Evolutionary conservation across 306 rosid genomes (phyloP).

Genomic region (Cajanus cajan): DNA sequence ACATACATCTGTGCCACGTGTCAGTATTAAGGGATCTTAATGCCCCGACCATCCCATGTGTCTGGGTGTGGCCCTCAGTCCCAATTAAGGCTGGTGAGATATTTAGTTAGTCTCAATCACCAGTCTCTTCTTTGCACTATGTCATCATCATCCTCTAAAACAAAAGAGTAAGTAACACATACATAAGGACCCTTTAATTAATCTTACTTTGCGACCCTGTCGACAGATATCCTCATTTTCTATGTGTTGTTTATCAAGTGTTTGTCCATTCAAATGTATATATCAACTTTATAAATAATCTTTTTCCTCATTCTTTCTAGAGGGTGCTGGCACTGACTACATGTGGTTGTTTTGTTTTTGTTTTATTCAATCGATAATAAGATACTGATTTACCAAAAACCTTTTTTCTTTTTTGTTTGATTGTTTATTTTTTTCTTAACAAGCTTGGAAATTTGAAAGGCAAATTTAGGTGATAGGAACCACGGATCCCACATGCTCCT

Average conservation of each 20-base stretch:
- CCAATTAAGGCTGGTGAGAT: not conserved
- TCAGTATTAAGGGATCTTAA: constrained; percentile 19
- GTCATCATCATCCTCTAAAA: not conserved
- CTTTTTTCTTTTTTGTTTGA: not conserved
- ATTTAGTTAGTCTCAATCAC: constrained; percentile 29
- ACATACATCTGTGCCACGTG: constrained; percentile 14
- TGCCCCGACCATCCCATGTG: constrained; percentile 7
- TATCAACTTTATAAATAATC: not conserved
- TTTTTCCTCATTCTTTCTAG: not conserved
- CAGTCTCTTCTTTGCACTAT: constrained; percentile 31
- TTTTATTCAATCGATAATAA: constrained; percentile 21
- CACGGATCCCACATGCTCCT: constrained; percentile 30
- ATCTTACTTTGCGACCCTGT: not conserved
- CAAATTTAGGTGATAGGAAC: not conserved
- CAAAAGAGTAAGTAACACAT: too few species aligned
- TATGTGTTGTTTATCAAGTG: not conserved
- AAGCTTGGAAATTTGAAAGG: not conserved
- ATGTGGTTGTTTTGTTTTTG: not conserved
- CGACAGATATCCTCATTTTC: not conserved
- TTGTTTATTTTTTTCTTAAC: constrained; percentile 10
- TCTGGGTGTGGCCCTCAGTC: constrained; percentile 15
- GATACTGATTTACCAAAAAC: not conserved
- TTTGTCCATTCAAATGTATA: not conserved
- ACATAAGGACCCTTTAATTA: not conserved
- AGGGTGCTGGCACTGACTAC: constrained; percentile 32